phyloP scores from a whole-genome alignment of 352 stramenopile genomes.

The Pythium brassicae region DNA sequence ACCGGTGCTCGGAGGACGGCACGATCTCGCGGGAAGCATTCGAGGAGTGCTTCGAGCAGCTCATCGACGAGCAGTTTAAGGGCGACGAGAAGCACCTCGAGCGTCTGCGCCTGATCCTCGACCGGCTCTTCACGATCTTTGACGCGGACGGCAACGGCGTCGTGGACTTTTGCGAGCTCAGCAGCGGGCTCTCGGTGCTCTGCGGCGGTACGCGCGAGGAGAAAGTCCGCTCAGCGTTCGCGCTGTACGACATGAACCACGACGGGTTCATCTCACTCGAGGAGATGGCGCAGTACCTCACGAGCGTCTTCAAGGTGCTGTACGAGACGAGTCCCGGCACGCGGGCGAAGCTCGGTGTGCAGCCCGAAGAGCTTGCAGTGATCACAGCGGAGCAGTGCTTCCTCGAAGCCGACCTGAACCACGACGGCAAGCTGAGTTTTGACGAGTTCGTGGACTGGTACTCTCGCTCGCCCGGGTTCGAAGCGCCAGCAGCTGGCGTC shows the following conservation, averaged over 20 bases:
- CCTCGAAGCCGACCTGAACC: slow-evolving; percentile 73
- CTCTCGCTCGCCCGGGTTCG: slow-evolving; percentile 48
- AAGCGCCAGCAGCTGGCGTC: slow-evolving; percentile 30
- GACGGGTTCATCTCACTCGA: slow-evolving; percentile 83
- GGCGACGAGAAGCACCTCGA: slow-evolving; percentile 58
- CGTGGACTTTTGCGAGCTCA: slow-evolving; percentile 86
- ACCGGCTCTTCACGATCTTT: slow-evolving; percentile 80
- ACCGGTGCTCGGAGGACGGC: slow-evolving; percentile 70
- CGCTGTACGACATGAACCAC: slow-evolving; percentile 83
- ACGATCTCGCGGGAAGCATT: slow-evolving; percentile 79
- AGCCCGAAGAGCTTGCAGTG: slow-evolving; percentile 64
- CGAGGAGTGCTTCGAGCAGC: slow-evolving; percentile 76
- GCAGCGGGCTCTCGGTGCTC: slow-evolving; percentile 74
- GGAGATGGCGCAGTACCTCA: slow-evolving; percentile 87
- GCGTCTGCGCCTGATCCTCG: slow-evolving; percentile 64
- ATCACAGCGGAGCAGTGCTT: slow-evolving; percentile 87
- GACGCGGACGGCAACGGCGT: slow-evolving; percentile 69
- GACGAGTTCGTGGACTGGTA: slow-evolving; percentile 88
- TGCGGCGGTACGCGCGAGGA: slow-evolving; percentile 78
- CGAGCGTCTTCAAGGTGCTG: slow-evolving; percentile 83
- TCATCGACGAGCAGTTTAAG: slow-evolving; percentile 81
- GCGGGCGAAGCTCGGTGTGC: slow-evolving; percentile 46
- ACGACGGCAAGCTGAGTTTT: slow-evolving; percentile 78
- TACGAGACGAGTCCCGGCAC: slow-evolving; percentile 77
- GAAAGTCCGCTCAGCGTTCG: slow-evolving; percentile 84